Percentiles rank a stretch among this genome's conserved stretches.
phyloP scores from a whole-genome alignment of 1,284 basidiomycete species.

The Clitocybe nebularis region DNA sequence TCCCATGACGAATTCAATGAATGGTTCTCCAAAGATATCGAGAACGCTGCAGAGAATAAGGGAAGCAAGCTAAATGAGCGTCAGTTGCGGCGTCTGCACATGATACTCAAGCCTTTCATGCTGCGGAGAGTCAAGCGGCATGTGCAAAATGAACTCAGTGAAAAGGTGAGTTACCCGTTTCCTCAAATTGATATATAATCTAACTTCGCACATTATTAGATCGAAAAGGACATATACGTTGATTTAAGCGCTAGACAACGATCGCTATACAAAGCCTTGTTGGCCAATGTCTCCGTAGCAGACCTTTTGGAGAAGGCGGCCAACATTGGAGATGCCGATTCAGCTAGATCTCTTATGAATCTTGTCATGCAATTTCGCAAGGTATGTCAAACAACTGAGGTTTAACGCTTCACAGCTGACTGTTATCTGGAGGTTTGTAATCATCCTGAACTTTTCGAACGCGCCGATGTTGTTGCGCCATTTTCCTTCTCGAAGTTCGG shows the following conservation, averaged over 20 bases:
- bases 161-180: slow-evolving; percentile 73
- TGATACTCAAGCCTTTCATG: slow-evolving; percentile 99
- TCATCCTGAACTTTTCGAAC: slow-evolving; percentile 97
- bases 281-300: slow-evolving; percentile 91
- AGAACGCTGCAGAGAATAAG: slow-evolving; percentile 91
- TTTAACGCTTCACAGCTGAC: slow-evolving; percentile 8
- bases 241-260: slow-evolving; percentile 94
- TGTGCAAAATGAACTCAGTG: slow-evolving; percentile 99
- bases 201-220: no score
- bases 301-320: slow-evolving; percentile 94
- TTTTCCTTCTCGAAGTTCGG: slow-evolving; percentile 88
- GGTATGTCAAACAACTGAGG: slow-evolving; percentile 34
- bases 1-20: slow-evolving; percentile 99
- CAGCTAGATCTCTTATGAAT: slow-evolving; percentile 95
- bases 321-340: slow-evolving; percentile 85
- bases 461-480: slow-evolving; percentile 93
- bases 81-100: slow-evolving; percentile 92
- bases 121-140: slow-evolving; percentile 95
- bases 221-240: slow-evolving; percentile 95
- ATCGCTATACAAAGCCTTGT: slow-evolving; percentile 86
- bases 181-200: no score
- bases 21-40: slow-evolving; percentile 99
- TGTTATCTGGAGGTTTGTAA: slow-evolving; percentile 77
- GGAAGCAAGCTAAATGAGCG: slow-evolving; percentile 92
- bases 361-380: slow-evolving; percentile 99